A percentile compares a stretch with the other conserved stretches of the same genome.
These are phyloP conservation scores for Apiospora rasikravindrae DNA, from an alignment of 2,329 filamentous ascomycete genomes.

Conservation along the genomic window DNA sequence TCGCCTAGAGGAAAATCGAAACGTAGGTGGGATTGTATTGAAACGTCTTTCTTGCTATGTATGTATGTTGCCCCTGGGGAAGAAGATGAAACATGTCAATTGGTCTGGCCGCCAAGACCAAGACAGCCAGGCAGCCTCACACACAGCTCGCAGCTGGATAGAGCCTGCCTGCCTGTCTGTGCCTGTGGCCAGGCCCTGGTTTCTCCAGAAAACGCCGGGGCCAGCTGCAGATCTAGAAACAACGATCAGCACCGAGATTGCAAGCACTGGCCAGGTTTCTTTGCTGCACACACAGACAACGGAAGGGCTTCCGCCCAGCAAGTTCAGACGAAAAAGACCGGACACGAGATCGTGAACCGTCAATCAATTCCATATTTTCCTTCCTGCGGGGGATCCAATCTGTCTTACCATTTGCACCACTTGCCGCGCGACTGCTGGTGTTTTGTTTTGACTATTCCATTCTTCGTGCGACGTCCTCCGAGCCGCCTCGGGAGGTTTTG, in stretches of 20 bases:
- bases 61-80: background rate
- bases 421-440: conserved; percentile 9
- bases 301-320: background rate
- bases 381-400: background rate
- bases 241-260: background rate
- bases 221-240: conserved; percentile 16
- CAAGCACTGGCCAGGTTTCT: background rate
- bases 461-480: background rate
- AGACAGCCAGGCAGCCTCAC: background rate
- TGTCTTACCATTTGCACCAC: background rate
- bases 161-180: too few relatives aligned
- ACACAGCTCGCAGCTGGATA: background rate
- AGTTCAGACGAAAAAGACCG: conserved; percentile 7
- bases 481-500: background rate
- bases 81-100: background rate
- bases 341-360: background rate
- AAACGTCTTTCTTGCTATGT: background rate
- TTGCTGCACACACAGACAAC: too few relatives aligned
- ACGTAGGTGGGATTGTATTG: conserved; percentile 1
- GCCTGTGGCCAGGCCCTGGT: background rate
- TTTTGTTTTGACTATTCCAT: background rate
- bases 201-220: conserved; percentile 11
- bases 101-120: background rate
- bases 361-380: background rate
- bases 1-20: background rate